A percentile compares a stretch with the other conserved stretches of the same genome.
phyloP scores from a whole-genome alignment of 192 early-diverging fungal species.

The Chytriomyces sp. region DNA sequence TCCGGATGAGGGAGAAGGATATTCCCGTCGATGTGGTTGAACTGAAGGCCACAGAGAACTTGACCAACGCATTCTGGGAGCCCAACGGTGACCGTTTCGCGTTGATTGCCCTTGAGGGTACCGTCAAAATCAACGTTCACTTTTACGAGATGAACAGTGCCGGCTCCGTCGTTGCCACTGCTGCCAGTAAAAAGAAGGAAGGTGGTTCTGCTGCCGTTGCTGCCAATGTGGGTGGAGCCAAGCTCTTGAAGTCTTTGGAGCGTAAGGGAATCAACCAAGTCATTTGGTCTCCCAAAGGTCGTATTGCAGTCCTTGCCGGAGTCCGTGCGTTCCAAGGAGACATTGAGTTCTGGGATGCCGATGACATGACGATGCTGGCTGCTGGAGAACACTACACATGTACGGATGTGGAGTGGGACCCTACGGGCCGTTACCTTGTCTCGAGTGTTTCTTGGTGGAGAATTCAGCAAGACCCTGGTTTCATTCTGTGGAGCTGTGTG shows the following conservation, averaged over 20 bases:
- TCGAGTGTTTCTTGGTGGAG: conserved; percentile 87
- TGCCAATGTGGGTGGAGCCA: conserved; percentile 63
- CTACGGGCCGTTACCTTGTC: conserved; percentile 93
- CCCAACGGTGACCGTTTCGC: conserved; percentile 90
- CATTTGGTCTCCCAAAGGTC: conserved; percentile 96
- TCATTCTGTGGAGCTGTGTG: conserved; percentile 88
- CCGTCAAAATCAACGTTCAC: conserved; percentile 62
- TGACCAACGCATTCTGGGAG: conserved; percentile 95
- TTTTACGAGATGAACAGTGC: conserved; percentile 76
- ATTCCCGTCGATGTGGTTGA: conserved; percentile 98
- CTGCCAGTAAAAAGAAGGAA: conserved; percentile 39
- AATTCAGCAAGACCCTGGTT: conserved; percentile 87
- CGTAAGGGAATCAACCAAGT: conserved; percentile 82
- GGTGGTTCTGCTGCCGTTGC: conserved; percentile 17
- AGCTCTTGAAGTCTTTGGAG: conserved; percentile 82
- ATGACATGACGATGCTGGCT: conserved; percentile 67
- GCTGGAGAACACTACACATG: conserved; percentile 91
- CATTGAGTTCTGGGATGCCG: conserved; percentile 92
- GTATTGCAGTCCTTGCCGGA: conserved; percentile 87
- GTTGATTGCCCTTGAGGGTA: conserved; percentile 78
- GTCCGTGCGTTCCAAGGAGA: conserved; percentile 75
- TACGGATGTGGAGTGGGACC: conserved; percentile 98
- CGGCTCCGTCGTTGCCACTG: conserved; percentile 25
- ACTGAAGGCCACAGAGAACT: conserved; percentile 69
- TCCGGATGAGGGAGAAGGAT: conserved; percentile 87